Evolutionary conservation across 2,329 filamentous ascomycete genomes (phyloP).

Genomic region (Colletotrichum cordylinicola): DNA sequence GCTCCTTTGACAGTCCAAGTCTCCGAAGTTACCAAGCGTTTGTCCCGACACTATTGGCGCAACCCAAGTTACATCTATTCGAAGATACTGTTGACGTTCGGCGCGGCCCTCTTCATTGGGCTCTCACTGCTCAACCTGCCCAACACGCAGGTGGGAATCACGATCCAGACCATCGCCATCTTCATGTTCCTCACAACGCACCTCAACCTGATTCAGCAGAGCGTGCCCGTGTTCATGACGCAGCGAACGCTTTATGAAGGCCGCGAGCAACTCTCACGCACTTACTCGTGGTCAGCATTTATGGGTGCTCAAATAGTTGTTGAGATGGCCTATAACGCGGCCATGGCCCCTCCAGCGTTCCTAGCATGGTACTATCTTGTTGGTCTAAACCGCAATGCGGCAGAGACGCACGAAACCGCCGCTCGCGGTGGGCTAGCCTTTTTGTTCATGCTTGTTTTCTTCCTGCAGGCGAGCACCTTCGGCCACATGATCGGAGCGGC

Average conservation of each 20-base stretch:
- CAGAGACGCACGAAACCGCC: conserved; percentile 49
- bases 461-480: conserved; percentile 72
- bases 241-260: conserved; percentile 72
- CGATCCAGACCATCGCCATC: conserved; percentile 74
- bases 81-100: conserved; percentile 64
- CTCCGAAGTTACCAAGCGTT: conserved; percentile 63
- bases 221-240: conserved; percentile 70
- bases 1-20: conserved; percentile 69
- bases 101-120: conserved; percentile 63
- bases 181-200: conserved; percentile 79
- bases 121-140: conserved; percentile 70
- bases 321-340: conserved; percentile 71
- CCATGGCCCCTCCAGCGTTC: conserved; percentile 66
- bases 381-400: conserved; percentile 64
- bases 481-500: conserved; percentile 69
- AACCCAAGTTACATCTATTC: conserved; percentile 77
- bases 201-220: conserved; percentile 65
- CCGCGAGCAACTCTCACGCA: conserved; percentile 67
- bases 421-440: conserved; percentile 66
- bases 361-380: conserved; percentile 74
- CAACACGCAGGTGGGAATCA: conserved; percentile 67
- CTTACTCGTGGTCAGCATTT: conserved; percentile 71
- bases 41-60: conserved; percentile 81
- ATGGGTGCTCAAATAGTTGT: conserved; percentile 69
- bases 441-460: conserved; percentile 67